Conservation (phyloP, 2,329 filamentous ascomycete genomes). For the Dendrostoma leiphaemia region DNA sequence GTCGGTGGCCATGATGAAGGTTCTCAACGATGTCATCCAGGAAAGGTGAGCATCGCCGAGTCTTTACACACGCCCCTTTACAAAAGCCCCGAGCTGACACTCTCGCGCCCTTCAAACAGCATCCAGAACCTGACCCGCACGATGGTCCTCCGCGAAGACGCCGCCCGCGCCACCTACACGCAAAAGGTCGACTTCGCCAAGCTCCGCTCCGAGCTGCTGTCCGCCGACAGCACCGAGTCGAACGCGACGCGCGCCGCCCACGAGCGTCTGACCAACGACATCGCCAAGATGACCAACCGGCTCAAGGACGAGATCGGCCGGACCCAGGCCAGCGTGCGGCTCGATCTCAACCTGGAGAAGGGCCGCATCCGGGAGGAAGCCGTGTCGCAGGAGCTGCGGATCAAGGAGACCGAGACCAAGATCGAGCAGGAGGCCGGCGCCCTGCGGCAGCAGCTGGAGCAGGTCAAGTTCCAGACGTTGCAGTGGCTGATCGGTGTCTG, state of each 20-base stretch:
- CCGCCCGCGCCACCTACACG: conserved; percentile 74
- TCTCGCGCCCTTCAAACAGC: conserved; percentile 38
- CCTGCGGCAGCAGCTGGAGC: conserved; percentile 86
- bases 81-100: not conserved
- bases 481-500: conserved; percentile 95
- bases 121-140: conserved; percentile 97
- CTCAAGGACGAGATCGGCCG: conserved; percentile 91
- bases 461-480: conserved; percentile 95
- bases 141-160: conserved; percentile 95
- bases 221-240: conserved; percentile 86
- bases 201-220: conserved; percentile 88
- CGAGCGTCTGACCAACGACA: conserved; percentile 89
- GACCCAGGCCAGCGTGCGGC: conserved; percentile 86
- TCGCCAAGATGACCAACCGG: conserved; percentile 87
- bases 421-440: conserved; percentile 97
- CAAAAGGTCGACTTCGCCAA: conserved; percentile 99
- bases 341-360: conserved; percentile 96
- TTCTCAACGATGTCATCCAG: conserved; percentile 93
- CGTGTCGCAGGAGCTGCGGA: conserved; percentile 93
- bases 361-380: conserved; percentile 94
- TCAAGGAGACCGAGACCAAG: conserved; percentile 97
- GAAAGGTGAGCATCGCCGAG: conserved; percentile 60
- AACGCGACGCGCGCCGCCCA: conserved; percentile 86
- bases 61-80: not conserved
- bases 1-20: conserved; percentile 96